Conservation (phyloP, 2,329 filamentous ascomycete genomes). For the Penicillium capsulatum region DNA sequence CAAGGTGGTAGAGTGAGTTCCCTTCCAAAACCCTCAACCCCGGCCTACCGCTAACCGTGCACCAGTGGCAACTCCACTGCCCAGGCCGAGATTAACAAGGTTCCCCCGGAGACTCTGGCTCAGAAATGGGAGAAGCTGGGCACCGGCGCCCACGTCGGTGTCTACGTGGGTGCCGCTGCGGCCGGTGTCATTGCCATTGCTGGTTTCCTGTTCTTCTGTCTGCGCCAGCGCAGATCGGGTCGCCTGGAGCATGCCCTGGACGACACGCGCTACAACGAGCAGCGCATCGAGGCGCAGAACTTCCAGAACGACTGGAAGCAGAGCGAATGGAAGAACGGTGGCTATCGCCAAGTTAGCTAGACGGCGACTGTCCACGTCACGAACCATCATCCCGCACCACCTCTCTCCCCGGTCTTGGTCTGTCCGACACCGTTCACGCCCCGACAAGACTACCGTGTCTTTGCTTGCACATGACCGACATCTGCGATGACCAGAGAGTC, state of each 20-base stretch:
- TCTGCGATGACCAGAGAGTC: conserved; percentile 4
- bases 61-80: conserved; percentile 64
- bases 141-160: conserved; percentile 46
- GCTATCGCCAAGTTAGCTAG: conserved; percentile 29
- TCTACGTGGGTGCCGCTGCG: conserved; percentile 40
- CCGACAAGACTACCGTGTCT: conserved; percentile 2
- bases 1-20: conserved; percentile 47
- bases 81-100: conserved; percentile 33
- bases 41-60: conserved; percentile 5
- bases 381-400: conserved; percentile 13
- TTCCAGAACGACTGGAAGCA: conserved; percentile 39
- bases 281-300: conserved; percentile 38
- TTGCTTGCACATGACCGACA: background rate
- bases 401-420: conserved; percentile 3
- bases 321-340: conserved; percentile 31
- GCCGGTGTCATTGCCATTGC: conserved; percentile 32
- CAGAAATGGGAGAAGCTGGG: conserved; percentile 46
- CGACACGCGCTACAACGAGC: conserved; percentile 44
- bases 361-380: background rate
- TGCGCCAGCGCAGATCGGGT: conserved; percentile 49
- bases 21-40: too few species aligned
- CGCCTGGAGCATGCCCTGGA: conserved; percentile 47
- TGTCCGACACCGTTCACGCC: conserved; percentile 2
- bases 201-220: conserved; percentile 40
- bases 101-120: conserved; percentile 31